Evolutionary conservation across 495 filamentous ascomycete genomes (phyloP).

Genomic region (Trichocladium uniseriatum): DNA sequence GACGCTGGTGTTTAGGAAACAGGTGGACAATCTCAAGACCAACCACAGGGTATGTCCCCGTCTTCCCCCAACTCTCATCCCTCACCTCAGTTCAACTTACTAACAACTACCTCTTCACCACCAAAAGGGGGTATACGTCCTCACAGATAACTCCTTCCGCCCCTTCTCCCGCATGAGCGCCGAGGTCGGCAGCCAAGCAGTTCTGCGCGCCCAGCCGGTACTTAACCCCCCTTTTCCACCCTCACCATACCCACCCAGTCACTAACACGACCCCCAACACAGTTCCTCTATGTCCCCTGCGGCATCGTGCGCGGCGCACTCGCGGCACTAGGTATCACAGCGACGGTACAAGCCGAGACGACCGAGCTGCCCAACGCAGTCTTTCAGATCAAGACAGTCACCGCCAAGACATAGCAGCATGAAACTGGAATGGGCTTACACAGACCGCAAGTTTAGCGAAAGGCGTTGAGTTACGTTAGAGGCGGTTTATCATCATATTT

Average conservation of each 20-base stretch:
- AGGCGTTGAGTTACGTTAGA: too few relatives aligned
- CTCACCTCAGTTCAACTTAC: neutral
- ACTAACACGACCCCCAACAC: neutral
- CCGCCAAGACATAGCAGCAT: slow-evolving; percentile 35
- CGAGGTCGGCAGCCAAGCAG: slow-evolving; percentile 58
- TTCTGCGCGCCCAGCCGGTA: slow-evolving; percentile 73
- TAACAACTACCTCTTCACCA: neutral
- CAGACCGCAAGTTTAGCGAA: too few relatives aligned
- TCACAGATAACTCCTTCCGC: slow-evolving; percentile 88
- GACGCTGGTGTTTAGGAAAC: slow-evolving; percentile 88
- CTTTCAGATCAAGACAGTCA: slow-evolving; percentile 89
- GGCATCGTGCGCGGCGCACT: slow-evolving; percentile 84
- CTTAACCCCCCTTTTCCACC: slow-evolving; percentile 19
- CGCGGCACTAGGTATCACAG: slow-evolving; percentile 80
- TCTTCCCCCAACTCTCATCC: too few relatives aligned
- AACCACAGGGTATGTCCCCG: slow-evolving; percentile 69
- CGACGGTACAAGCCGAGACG: slow-evolving; percentile 81
- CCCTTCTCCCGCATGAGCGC: slow-evolving; percentile 82
- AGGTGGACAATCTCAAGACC: slow-evolving; percentile 96
- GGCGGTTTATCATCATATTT: neutral
- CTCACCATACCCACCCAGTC: slow-evolving; percentile 1
- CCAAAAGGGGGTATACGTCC: slow-evolving; percentile 72
- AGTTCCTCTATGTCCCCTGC: slow-evolving; percentile 94
- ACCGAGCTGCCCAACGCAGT: slow-evolving; percentile 77
- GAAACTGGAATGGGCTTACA: too few relatives aligned